Conservation (phyloP, 495 filamentous ascomycete genomes). For the Achaetomiella virescens region DNA sequence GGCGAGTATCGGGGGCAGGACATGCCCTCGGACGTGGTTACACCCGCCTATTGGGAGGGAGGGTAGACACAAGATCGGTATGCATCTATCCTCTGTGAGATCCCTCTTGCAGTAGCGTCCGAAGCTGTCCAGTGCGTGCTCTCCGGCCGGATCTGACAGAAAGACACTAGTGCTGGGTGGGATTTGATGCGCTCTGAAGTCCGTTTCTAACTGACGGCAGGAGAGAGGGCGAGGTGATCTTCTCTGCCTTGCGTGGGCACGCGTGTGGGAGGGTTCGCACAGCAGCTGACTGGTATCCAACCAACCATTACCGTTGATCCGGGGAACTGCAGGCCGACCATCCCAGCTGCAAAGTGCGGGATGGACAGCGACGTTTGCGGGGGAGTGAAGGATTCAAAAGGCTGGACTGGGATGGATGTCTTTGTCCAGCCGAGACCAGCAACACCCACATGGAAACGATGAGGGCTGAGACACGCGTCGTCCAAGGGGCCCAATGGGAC, state of each 20-base stretch:
- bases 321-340: neutral
- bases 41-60: neutral
- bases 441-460: neutral
- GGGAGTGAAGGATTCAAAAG: neutral
- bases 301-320: neutral
- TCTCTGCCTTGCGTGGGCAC: neutral
- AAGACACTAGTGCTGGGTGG: slow-evolving; percentile 1
- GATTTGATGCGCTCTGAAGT: neutral
- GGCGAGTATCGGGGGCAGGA: neutral
- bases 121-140: neutral
- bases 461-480: slow-evolving; percentile 5
- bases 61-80: neutral
- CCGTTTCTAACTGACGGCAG: neutral
- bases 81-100: neutral
- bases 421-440: neutral
- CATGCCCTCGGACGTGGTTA: slow-evolving; percentile 3
- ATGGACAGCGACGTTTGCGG: neutral
- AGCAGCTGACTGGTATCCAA: neutral
- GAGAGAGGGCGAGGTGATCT: neutral
- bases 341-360: neutral
- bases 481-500: slow-evolving; percentile 4
- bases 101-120: neutral
- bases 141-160: neutral
- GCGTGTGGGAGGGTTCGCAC: neutral
- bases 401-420: neutral